Conservation (phyloP, 2,329 filamentous ascomycete genomes). For the Davidsoniella australis region DNA sequence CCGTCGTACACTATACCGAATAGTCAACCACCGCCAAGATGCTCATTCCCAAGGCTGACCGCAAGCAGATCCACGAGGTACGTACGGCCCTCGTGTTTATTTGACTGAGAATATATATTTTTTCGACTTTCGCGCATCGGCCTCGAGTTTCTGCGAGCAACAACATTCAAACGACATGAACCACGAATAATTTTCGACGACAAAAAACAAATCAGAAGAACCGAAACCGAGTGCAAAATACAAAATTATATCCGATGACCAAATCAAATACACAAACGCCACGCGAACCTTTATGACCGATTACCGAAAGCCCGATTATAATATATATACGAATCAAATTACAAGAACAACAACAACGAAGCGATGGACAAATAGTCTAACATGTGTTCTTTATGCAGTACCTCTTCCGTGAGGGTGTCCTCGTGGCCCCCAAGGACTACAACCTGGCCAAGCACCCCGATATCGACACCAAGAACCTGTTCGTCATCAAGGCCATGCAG, state of each 20-base stretch:
- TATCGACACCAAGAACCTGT: slow-evolving; percentile 99
- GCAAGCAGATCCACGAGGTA: slow-evolving; percentile 97
- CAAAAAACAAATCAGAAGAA: background rate
- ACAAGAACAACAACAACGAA: background rate
- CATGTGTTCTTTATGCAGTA: slow-evolving; percentile 37
- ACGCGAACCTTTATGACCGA: slow-evolving; percentile 7
- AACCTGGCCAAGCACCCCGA: slow-evolving; percentile 95
- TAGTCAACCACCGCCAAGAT: slow-evolving; percentile 38
- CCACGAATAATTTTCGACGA: background rate
- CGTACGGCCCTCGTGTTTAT: slow-evolving; percentile 13
- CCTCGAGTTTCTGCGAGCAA: background rate
- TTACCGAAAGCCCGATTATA: background rate
- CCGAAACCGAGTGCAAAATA: background rate
- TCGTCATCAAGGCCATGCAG: slow-evolving; percentile 96
- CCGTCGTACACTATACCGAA: slow-evolving; percentile 13
- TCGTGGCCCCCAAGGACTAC: slow-evolving; percentile 99
- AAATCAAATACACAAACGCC: background rate
- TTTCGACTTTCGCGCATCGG: slow-evolving; percentile 2
- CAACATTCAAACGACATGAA: slow-evolving; percentile 15
- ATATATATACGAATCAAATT: background rate
- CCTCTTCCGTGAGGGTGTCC: slow-evolving; percentile 85
- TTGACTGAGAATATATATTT: slow-evolving; percentile 4
- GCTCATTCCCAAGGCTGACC: slow-evolving; percentile 99
- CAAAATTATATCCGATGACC: background rate
- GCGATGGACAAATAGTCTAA: slow-evolving; percentile 6